Percentiles rank a stretch among this genome's conserved stretches.
Evolutionary conservation across 129 eudicot genomes (phyloP).

Genomic region (Helianthus tuberosus): DNA sequence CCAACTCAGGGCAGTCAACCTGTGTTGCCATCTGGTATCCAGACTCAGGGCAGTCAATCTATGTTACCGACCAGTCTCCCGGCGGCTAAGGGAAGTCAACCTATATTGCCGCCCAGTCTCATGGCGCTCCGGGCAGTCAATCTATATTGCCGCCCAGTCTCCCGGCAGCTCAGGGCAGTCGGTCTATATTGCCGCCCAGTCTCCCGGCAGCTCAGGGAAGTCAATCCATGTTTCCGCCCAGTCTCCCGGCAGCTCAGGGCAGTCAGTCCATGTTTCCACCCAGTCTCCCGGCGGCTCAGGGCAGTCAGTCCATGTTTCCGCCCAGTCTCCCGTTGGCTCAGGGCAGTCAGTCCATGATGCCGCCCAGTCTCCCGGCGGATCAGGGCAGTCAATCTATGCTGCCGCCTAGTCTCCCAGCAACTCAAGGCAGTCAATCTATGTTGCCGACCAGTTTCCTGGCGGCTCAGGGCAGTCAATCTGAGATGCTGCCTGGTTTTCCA

Average conservation of each 20-base stretch:
- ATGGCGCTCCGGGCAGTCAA: neutral
- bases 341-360: slow-evolving; percentile 4
- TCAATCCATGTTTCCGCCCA: slow-evolving; percentile 22
- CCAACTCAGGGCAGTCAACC: too few species aligned
- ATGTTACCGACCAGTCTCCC: slow-evolving; percentile 3
- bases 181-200: slow-evolving; percentile 15
- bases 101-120: neutral
- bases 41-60: slow-evolving; percentile 3
- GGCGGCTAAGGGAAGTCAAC: slow-evolving; percentile 15
- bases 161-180: slow-evolving; percentile 2
- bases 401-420: slow-evolving; percentile 25
- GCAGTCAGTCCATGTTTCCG: slow-evolving; percentile 1
- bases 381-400: neutral
- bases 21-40: slow-evolving; percentile 1
- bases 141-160: neutral
- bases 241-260: slow-evolving; percentile 20
- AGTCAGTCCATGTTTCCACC: neutral
- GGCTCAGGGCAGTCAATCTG: slow-evolving; percentile 6
- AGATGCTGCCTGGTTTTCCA: too few species aligned
- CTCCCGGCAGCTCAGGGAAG: slow-evolving; percentile 31
- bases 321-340: neutral
- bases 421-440: slow-evolving; percentile 11
- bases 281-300: slow-evolving; percentile 4
- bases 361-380: slow-evolving; percentile 18
- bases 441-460: neutral